These are phyloP conservation scores for Colletotrichum navitas DNA, from an alignment of 2,329 filamentous ascomycete species.

Conservation along the genomic window DNA sequence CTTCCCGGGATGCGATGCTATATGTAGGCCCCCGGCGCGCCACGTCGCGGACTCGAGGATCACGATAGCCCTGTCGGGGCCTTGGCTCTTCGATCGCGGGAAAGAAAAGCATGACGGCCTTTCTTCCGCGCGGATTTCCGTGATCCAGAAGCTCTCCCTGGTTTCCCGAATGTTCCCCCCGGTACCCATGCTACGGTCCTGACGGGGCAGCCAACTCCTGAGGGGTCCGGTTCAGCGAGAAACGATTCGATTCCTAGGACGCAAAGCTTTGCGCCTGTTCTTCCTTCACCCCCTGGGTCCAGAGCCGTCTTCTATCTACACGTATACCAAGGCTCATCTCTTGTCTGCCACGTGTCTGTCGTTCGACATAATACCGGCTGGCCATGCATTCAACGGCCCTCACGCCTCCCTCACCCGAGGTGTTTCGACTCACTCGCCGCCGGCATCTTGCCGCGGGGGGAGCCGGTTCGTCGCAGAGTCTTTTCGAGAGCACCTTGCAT, in stretches of 20 bases:
- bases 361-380: slow-evolving; percentile 8
- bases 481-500: too few species aligned
- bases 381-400: slow-evolving; percentile 30
- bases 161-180: neutral
- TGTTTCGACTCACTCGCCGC: neutral
- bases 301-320: neutral
- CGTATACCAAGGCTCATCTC: neutral
- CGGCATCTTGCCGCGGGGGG: neutral
- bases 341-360: neutral
- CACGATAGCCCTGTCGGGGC: neutral
- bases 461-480: neutral
- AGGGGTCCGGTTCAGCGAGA: neutral
- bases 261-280: neutral
- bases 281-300: neutral
- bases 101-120: neutral
- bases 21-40: neutral
- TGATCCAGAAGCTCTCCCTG: neutral
- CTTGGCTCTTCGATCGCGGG: neutral
- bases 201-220: too few species aligned
- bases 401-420: neutral
- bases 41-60: neutral
- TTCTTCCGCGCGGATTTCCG: neutral
- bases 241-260: neutral
- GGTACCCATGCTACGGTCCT: neutral
- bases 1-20: neutral